Conservation (phyloP, 2,329 filamentous ascomycete genomes). For the Fusarium pseudocircinatum region DNA sequence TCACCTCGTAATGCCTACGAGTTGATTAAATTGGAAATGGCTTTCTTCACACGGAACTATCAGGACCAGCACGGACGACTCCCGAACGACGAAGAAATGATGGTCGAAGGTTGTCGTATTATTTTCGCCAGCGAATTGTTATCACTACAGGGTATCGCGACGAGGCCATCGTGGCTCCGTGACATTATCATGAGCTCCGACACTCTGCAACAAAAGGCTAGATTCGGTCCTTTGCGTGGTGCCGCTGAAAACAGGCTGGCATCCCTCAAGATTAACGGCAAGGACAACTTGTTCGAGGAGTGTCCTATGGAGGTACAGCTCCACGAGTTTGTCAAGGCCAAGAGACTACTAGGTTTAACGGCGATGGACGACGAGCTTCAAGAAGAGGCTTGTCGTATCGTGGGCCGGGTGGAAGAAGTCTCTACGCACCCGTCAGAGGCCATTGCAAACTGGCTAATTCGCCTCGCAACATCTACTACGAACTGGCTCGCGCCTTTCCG, state of each 20-base stretch:
- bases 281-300: slow-evolving; percentile 65
- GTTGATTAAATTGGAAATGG: slow-evolving; percentile 66
- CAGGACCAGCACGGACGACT: slow-evolving; percentile 52
- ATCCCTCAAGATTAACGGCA: slow-evolving; percentile 65
- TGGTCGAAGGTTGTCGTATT: slow-evolving; percentile 67
- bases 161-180: slow-evolving; percentile 63
- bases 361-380: slow-evolving; percentile 69
- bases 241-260: slow-evolving; percentile 59
- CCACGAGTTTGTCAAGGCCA: slow-evolving; percentile 62
- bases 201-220: slow-evolving; percentile 54
- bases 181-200: slow-evolving; percentile 65
- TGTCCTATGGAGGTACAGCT: slow-evolving; percentile 66
- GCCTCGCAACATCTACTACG: slow-evolving; percentile 59
- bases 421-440: slow-evolving; percentile 60
- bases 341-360: slow-evolving; percentile 64
- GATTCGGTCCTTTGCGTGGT: slow-evolving; percentile 58
- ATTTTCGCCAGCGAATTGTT: slow-evolving; percentile 64
- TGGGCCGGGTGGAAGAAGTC: slow-evolving; percentile 65
- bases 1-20: slow-evolving; percentile 69
- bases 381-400: slow-evolving; percentile 65
- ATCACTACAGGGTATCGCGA: slow-evolving; percentile 52
- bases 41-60: slow-evolving; percentile 60
- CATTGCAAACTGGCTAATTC: slow-evolving; percentile 66
- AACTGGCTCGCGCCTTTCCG: slow-evolving; percentile 67
- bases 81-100: slow-evolving; percentile 63